phyloP scores from a whole-genome alignment of 306 rosid species.

The Ammopiptanthus mongolicus region DNA sequence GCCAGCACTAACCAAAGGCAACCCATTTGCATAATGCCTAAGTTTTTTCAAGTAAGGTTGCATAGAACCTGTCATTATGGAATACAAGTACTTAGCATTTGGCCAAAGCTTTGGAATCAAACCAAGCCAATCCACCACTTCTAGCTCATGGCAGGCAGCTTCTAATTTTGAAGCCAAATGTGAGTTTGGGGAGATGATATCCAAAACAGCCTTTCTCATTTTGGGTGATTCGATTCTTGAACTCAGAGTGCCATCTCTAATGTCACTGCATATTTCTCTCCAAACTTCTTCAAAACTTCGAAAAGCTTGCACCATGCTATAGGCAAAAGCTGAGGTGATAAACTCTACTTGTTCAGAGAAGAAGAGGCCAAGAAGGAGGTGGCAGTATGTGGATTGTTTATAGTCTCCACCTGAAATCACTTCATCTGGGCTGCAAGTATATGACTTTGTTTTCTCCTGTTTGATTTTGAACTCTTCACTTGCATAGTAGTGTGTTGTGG shows the following conservation, averaged over 20 bases:
- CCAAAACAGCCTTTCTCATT: constrained; percentile 50
- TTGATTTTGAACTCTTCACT: constrained; percentile 87
- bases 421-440: constrained; percentile 83
- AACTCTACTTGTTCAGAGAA: constrained; percentile 66
- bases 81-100: constrained; percentile 73
- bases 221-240: constrained; percentile 39
- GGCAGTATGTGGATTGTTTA: constrained; percentile 80
- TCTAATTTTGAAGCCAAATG: constrained; percentile 44
- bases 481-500: constrained; percentile 87
- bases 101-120: constrained; percentile 79
- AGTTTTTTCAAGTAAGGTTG: constrained; percentile 72
- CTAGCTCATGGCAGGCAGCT: constrained; percentile 44
- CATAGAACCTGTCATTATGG: constrained; percentile 96
- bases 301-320: constrained; percentile 71
- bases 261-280: constrained; percentile 60
- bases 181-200: constrained; percentile 48
- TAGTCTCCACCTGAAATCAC: constrained; percentile 78
- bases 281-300: constrained; percentile 58
- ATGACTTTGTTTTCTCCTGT: constrained; percentile 60
- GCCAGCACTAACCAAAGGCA: constrained; percentile 84
- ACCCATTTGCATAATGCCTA: constrained; percentile 62
- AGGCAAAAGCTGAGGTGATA: constrained; percentile 76
- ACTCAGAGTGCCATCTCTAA: constrained; percentile 42
- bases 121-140: constrained; percentile 54
- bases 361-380: constrained; percentile 82